A percentile compares a stretch with the other conserved stretches of the same genome.
Conservation (phyloP, 2,329 filamentous ascomycete genomes). For the Podosphaera leucotricha region DNA sequence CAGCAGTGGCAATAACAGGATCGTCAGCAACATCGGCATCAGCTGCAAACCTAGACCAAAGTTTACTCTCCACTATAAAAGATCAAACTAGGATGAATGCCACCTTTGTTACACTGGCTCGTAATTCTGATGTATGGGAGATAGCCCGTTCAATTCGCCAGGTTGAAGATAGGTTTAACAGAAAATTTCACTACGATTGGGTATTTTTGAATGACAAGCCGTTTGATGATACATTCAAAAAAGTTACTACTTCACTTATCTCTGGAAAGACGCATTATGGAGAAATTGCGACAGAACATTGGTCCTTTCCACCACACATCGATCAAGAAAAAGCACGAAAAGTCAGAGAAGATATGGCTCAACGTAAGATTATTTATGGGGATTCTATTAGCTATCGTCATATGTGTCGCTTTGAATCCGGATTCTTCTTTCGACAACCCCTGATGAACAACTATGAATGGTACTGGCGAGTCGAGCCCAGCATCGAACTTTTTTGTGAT, state of each 20-base stretch:
- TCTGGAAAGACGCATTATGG: constrained; percentile 86
- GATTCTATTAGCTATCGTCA: constrained; percentile 93
- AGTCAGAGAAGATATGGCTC: constrained; percentile 81
- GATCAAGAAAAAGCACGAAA: constrained; percentile 81
- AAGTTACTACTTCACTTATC: constrained; percentile 68
- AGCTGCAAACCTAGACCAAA: constrained; percentile 4
- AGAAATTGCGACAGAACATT: constrained; percentile 73
- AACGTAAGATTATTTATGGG: constrained; percentile 92
- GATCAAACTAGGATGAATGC: constrained; percentile 71
- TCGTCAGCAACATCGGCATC: background rate
- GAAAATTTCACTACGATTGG: constrained; percentile 94
- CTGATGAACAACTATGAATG: constrained; percentile 93
- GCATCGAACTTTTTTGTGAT: constrained; percentile 89
- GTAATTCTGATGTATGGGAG: constrained; percentile 89
- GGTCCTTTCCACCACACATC: constrained; percentile 91
- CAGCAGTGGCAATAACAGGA: constrained; percentile 1
- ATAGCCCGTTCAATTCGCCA: constrained; percentile 89
- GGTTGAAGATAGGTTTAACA: constrained; percentile 95
- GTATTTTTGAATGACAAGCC: constrained; percentile 94
- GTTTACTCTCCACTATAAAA: constrained; percentile 22
- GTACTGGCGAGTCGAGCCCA: constrained; percentile 98
- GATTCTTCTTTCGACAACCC: constrained; percentile 93
- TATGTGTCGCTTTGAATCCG: constrained; percentile 98
- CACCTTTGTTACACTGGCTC: constrained; percentile 86
- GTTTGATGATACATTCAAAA: constrained; percentile 84